Base-by-base conservation (phyloP, 176 grass and related monocot species). In the Musa acuminata region DNA sequence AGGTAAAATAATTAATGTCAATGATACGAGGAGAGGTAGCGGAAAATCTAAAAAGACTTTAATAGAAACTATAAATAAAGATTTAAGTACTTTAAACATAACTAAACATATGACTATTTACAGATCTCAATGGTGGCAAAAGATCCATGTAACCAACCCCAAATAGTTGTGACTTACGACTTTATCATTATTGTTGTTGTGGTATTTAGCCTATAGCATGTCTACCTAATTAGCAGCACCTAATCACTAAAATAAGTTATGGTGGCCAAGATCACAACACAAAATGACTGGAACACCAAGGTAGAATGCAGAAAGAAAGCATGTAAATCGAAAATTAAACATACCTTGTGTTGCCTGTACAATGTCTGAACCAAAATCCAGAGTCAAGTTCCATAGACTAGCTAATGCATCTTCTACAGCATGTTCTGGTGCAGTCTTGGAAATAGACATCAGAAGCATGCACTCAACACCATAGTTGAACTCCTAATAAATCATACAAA, bases 391-490 rank as follows among this genome's bases (percentile, higher is more conserved):
- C 74, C 73, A 80, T 71, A 96, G 57, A 84, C 75, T 77, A 84
- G 64, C 71, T 75, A 89, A 78, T 69, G 89, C 92, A 72, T 89
- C 85, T 53, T 92, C 87, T 65, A 86, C 72, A 29, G 84, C 82
- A 60, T 86, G 75, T 82, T 20, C 49, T 25, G 84, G 81, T 25
- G 82, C 83, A 85, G 75, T 80, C 63, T 89, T 78, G 53, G 81
- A 77, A 81, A 84, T 57, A 81, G 89, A 92, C 78, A 92, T 80
- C 83, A 96, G 75, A 63, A 96, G n/a, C 63, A 96, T 80, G 69
- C 86, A 96, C 78, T 96, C 92, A 1, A 96, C 75, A 10, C 92
- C 92, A 9, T 87, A 87, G 85, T 96, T 96, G 64, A 92, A 96
- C 55, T 96, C 92, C 92, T 96, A 82, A 72, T 82, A 78, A 58